Evolutionary conservation across 1,284 basidiomycete species (phyloP).

Genomic region (Inonotus hispidus): DNA sequence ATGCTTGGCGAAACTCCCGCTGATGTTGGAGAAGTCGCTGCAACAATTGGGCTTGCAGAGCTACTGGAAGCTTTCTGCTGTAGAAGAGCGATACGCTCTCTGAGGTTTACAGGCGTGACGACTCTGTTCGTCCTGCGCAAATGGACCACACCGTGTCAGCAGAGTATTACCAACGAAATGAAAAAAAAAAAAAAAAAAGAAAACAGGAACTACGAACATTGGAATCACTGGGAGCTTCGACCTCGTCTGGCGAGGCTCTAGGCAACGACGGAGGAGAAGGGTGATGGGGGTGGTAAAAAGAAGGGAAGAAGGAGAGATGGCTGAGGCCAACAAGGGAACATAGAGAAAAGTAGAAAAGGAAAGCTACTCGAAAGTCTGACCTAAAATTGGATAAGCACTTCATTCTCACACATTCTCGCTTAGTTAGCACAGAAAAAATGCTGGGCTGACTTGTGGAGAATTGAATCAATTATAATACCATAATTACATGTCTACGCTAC

Average conservation of each 20-base stretch:
- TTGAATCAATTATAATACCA: neutral
- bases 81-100: slow-evolving; percentile 70
- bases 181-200: neutral
- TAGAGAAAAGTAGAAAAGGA: neutral
- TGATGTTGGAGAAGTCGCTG: slow-evolving; percentile 15
- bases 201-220: neutral
- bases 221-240: neutral
- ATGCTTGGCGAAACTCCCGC: neutral
- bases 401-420: neutral
- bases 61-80: slow-evolving; percentile 48
- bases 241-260: neutral
- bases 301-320: slow-evolving; percentile 2
- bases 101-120: slow-evolving; percentile 44
- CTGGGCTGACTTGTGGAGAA: no score
- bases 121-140: slow-evolving; percentile 10
- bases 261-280: neutral
- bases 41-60: slow-evolving; percentile 14
- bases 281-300: neutral
- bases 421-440: neutral
- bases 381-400: neutral
- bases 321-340: neutral
- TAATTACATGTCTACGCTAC: slow-evolving; percentile 11
- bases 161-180: neutral
- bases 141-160: neutral
- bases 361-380: neutral